Evolutionary conservation across 2,329 filamentous ascomycete genomes (phyloP), one percentile per base, ranked within the genome.

Genomic region (Sclerotinia trifoliorum): DNA sequence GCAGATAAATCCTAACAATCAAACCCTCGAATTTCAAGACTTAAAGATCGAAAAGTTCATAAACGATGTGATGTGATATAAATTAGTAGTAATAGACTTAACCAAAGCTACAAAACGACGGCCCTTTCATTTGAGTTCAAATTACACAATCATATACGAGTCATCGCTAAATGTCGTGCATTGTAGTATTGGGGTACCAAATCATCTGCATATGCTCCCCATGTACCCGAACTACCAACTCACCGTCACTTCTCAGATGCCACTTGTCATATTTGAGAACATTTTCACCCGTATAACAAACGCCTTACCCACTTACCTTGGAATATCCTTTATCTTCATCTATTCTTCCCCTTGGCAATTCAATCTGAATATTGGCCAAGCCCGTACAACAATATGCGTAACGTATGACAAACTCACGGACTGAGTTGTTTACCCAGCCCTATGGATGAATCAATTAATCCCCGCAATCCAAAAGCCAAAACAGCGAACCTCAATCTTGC

Each of bases 191-290:
- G 19, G 55, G 19, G 5, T 61, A 61, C 57, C 57, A 49, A 48
- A 21, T 49, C 57, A 48, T 48, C 44, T 44, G 42, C 42, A 48
- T 48, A 61, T 48, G 57, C 26, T 32, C 57, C 42, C 42, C 42
- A 11, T 44, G 11, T 60, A 48, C 42, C 24, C 57, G 42, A 60
- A 32, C 24, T 29, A 42, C 35, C 39, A 58, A 58, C 56, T 58
- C n/a, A 58, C 48, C 1, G 11, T 61, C 26, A 61, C 42, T 35
- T 48, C 26, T 61, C 26, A 61, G n/a, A 48, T 48, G 10, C 11
- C 32, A 61, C 57, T 32, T 46, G 32, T 61, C 57, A 61, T n/a
- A 61, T 49, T 61, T 61, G 57, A 49, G 57, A 19, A 32, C 8
- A 35, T 17, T 29, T 24, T 15, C 57, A 35, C 42, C 26, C 19